Evolutionary conservation across 371 early-diverging fungal genomes (phyloP).

Genomic region (Mortierella sp.): DNA sequence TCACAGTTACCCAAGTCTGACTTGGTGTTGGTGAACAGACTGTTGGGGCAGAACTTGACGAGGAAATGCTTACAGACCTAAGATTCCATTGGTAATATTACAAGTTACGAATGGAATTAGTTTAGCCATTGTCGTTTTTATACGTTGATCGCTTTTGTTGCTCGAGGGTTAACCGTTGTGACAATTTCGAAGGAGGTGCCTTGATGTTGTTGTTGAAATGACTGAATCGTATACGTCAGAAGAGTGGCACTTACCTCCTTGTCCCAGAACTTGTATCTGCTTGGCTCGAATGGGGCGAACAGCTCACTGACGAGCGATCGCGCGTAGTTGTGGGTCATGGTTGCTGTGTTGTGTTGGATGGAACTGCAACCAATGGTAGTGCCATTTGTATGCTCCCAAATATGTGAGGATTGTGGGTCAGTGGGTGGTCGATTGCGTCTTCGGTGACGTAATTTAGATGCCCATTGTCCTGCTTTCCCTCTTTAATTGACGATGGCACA

Average conservation of each 20-base stretch:
- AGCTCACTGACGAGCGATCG: constrained; percentile 47
- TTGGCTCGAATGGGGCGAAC: constrained; percentile 52
- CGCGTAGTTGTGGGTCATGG: constrained; percentile 38
- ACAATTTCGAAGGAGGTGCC: not conserved
- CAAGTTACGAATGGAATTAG: not conserved
- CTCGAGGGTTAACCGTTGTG: not conserved
- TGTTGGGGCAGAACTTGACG: constrained; percentile 89
- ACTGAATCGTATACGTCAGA: not conserved
- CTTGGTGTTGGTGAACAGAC: constrained; percentile 91
- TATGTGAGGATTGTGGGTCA: too few species aligned
- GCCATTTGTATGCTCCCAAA: not conserved
- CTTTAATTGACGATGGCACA: too few species aligned
- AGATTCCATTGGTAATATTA: not conserved
- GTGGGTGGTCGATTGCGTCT: too few species aligned
- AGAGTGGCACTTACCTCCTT: constrained; percentile 37
- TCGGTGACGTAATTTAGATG: too few species aligned
- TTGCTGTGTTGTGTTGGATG: not conserved
- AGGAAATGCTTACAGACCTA: constrained; percentile 91
- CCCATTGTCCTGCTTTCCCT: too few species aligned
- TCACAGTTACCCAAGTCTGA: constrained; percentile 78
- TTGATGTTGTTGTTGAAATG: not conserved
- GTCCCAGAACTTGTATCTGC: constrained; percentile 56
- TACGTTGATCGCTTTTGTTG: not conserved
- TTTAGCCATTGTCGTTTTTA: not conserved
- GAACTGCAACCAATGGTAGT: not conserved